Evolutionary conservation across 164 flowering plant genomes (phyloP).

Genomic region (Sextonia rubra): DNA sequence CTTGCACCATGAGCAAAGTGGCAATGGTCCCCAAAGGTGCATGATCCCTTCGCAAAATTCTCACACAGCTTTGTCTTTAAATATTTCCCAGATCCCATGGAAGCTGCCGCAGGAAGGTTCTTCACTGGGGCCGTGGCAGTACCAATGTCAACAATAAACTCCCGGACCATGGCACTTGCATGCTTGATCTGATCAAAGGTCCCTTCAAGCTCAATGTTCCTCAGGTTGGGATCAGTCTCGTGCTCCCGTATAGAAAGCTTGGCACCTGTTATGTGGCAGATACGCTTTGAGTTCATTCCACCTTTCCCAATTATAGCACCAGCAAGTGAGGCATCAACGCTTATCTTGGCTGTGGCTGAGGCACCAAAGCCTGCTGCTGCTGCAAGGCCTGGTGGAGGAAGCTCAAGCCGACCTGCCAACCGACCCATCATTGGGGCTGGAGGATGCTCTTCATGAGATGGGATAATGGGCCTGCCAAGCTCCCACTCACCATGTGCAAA

Average conservation of each 20-base stretch:
- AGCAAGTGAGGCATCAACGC: slow-evolving; percentile 84
- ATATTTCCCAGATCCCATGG: slow-evolving; percentile 30
- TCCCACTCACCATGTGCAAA: slow-evolving; percentile 92
- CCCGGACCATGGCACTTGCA: slow-evolving; percentile 80
- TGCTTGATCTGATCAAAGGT: slow-evolving; percentile 86
- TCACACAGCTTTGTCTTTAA: slow-evolving; percentile 74
- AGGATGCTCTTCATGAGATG: slow-evolving; percentile 48
- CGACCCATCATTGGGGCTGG: slow-evolving; percentile 33
- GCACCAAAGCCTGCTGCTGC: slow-evolving; percentile 75
- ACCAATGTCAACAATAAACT: slow-evolving; percentile 51
- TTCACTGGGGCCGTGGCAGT: slow-evolving; percentile 18
- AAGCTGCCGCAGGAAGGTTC: slow-evolving; percentile 6
- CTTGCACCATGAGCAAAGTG: slow-evolving; percentile 81
- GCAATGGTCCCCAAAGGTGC: slow-evolving; percentile 79
- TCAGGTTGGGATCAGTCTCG: slow-evolving; percentile 66
- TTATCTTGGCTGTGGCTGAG: slow-evolving; percentile 80
- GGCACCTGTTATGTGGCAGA: slow-evolving; percentile 77
- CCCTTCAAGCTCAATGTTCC: slow-evolving; percentile 90
- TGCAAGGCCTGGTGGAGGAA: slow-evolving; percentile 29
- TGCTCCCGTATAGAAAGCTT: slow-evolving; percentile 81
- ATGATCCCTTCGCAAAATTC: slow-evolving; percentile 63
- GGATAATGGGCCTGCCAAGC: slow-evolving; percentile 54
- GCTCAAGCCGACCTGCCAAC: slow-evolving; percentile 32
- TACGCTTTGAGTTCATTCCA: slow-evolving; percentile 90
- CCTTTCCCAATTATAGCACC: slow-evolving; percentile 94